These are phyloP conservation scores for Vigna unguiculata DNA, from an alignment of 306 rosid genomes.

Conservation along the genomic window DNA sequence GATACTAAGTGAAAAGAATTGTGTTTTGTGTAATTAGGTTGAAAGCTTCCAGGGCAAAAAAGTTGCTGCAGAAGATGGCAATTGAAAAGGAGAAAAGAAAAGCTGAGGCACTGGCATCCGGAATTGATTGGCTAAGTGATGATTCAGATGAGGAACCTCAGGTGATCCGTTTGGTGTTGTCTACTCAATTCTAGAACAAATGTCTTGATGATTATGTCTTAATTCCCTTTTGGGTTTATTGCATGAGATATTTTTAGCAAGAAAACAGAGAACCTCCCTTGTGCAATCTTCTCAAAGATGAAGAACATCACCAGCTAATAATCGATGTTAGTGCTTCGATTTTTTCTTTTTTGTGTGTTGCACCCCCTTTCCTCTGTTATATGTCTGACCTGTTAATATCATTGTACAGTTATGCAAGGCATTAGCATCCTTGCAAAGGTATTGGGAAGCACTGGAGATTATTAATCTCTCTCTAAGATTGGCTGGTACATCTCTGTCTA, in stretches of 20 bases:
- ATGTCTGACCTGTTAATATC: conserved; percentile 37
- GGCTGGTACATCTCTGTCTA: conserved; percentile 58
- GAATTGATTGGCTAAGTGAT: conserved; percentile 76
- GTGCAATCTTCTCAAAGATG: conserved; percentile 71
- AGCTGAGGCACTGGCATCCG: conserved; percentile 79
- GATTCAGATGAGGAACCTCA: conserved; percentile 75
- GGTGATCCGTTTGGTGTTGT: conserved; percentile 45
- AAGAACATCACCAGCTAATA: conserved; percentile 72
- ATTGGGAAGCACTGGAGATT: conserved; percentile 83
- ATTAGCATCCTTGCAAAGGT: conserved; percentile 75
- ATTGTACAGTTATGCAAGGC: conserved; percentile 81
- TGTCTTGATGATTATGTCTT: conserved; percentile 27
- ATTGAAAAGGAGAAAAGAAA: conserved; percentile 67
- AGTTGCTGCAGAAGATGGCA: conserved; percentile 72
- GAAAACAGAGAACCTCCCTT: conserved; percentile 66
- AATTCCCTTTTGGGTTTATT: conserved; percentile 39
- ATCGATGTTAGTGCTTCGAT: conserved; percentile 68
- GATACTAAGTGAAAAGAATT: neutral
- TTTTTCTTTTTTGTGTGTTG: conserved; percentile 1
- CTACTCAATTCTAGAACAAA: conserved; percentile 26
- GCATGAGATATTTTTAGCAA: conserved; percentile 49
- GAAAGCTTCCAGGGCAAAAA: conserved; percentile 84
- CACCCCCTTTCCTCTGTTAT: conserved; percentile 12
- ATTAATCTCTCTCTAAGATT: conserved; percentile 72
- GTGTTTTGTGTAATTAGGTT: conserved; percentile 54